These are phyloP conservation scores for Senecio squalidus DNA, from an alignment of 140 eudicot genomes.

Conservation along the genomic window DNA sequence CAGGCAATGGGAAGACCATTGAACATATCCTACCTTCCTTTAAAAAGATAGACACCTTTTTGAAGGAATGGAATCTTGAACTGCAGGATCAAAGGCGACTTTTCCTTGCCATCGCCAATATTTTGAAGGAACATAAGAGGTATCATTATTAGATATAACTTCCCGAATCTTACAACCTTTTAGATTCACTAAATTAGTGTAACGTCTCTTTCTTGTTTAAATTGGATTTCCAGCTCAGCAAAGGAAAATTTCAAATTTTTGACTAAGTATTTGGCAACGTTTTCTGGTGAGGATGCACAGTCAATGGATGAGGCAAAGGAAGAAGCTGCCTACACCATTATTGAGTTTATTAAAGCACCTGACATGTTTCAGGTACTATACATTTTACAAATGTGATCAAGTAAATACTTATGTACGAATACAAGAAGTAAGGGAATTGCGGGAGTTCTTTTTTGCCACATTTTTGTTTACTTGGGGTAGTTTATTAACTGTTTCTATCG, in stretches of 20 bases:
- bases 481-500: neutral
- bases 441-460: neutral
- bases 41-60: constrained; percentile 42
- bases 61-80: constrained; percentile 82
- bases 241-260: constrained; percentile 64
- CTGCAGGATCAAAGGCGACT: constrained; percentile 72
- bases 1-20: constrained; percentile 45
- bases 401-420: neutral
- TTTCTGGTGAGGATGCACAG: constrained; percentile 55
- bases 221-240: constrained; percentile 51
- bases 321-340: constrained; percentile 57
- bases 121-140: constrained; percentile 79
- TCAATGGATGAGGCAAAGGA: constrained; percentile 67
- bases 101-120: constrained; percentile 55
- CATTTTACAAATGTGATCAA: neutral
- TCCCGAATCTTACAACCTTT: neutral
- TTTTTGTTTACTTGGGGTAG: neutral
- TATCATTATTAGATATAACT: constrained; percentile 30
- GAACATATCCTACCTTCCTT: constrained; percentile 57
- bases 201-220: neutral
- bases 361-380: constrained; percentile 77
- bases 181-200: constrained; percentile 3
- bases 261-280: constrained; percentile 73
- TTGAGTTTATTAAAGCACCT: constrained; percentile 81
- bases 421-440: no score